phyloP scores from a whole-genome alignment of 768 basidiomycete species.

The Rhizopogon vesiculosus region DNA sequence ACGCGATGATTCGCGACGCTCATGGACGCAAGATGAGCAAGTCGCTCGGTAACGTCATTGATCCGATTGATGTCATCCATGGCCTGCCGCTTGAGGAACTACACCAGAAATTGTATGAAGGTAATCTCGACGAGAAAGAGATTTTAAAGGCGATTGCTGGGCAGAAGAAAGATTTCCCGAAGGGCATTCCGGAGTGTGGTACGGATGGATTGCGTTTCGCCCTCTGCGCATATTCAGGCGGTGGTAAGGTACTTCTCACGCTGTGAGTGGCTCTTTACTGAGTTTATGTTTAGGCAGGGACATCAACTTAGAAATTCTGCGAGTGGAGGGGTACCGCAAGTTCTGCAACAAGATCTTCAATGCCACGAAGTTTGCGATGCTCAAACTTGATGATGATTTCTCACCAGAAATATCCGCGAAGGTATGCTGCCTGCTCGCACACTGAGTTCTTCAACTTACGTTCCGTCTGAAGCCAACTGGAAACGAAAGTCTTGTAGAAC shows the following conservation, averaged over 20 bases:
- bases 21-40: constrained; percentile 99
- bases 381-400: constrained; percentile 85
- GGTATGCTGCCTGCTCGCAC: constrained; percentile 35
- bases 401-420: constrained; percentile 65
- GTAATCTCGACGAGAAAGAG: constrained; percentile 93
- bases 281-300: constrained; percentile 66
- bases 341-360: constrained; percentile 99
- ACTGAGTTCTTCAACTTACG: neutral
- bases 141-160: constrained; percentile 86
- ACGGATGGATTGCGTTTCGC: constrained; percentile 96
- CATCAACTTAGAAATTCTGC: constrained; percentile 93
- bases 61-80: constrained; percentile 92
- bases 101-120: constrained; percentile 81
- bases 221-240: constrained; percentile 88
- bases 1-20: constrained; percentile 98
- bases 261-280: neutral
- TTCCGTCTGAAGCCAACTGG: constrained; percentile 64
- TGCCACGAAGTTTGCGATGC: constrained; percentile 98
- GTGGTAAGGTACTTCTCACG: constrained; percentile 44
- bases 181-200: constrained; percentile 98
- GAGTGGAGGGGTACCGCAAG: constrained; percentile 97
- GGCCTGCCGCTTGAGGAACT: constrained; percentile 76
- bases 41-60: constrained; percentile 95
- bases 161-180: constrained; percentile 99
- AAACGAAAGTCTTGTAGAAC: constrained; percentile 86